Conservation (phyloP, 2,329 filamentous ascomycete species). For the Fusarium goolgardi region DNA sequence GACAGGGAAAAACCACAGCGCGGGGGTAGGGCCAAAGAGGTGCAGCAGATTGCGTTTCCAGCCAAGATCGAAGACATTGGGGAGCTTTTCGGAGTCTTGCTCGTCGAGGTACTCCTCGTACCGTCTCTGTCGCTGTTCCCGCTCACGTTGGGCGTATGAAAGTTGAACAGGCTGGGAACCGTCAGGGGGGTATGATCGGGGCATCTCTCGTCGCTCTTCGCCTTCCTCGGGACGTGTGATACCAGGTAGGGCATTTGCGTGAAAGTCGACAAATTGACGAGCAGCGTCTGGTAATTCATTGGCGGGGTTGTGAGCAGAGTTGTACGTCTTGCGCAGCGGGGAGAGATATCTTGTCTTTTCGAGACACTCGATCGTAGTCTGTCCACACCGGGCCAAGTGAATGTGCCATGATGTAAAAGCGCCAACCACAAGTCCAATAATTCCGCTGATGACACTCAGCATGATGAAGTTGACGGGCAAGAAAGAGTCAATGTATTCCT, state of each 20-base stretch:
- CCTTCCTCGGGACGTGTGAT: constrained; percentile 86
- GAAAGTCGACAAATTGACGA: constrained; percentile 82
- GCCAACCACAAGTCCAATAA: constrained; percentile 88
- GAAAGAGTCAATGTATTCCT: constrained; percentile 78
- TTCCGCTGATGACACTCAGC: constrained; percentile 85
- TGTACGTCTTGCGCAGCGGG: constrained; percentile 77
- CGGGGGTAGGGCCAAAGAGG: constrained; percentile 79
- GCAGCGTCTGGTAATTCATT: constrained; percentile 64
- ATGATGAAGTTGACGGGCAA: constrained; percentile 93
- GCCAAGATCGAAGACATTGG: constrained; percentile 93
- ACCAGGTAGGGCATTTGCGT: constrained; percentile 83
- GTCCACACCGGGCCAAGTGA: constrained; percentile 78
- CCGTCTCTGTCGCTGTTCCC: constrained; percentile 63
- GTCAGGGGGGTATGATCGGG: constrained; percentile 47
- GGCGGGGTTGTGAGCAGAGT: constrained; percentile 67
- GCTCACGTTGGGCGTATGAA: constrained; percentile 67
- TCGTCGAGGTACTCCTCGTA: constrained; percentile 86
- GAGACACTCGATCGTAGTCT: constrained; percentile 95
- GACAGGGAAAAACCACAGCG: constrained; percentile 83
- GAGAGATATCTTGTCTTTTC: constrained; percentile 96
- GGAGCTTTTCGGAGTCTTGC: constrained; percentile 85
- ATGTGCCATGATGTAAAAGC: constrained; percentile 96
- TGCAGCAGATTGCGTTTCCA: constrained; percentile 82
- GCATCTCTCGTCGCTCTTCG: constrained; percentile 63
- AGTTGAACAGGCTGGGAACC: constrained; percentile 57